Evolutionary conservation across 352 stramenopile genomes (phyloP).

Genomic region (Pseudoperonospora humuli): DNA sequence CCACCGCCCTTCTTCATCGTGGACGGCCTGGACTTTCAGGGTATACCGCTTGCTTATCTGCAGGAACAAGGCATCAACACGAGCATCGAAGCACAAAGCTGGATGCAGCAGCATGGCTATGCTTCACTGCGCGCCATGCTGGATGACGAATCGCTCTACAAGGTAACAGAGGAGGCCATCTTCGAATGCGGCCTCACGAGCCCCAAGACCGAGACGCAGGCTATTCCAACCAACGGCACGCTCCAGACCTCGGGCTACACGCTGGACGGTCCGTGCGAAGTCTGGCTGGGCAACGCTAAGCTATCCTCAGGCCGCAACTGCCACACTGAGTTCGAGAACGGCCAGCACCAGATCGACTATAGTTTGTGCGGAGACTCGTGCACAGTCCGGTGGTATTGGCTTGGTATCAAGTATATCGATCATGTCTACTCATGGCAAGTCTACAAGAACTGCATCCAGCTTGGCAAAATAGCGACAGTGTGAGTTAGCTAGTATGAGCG

Average conservation of each 20-base stretch:
- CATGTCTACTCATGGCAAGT: conserved; percentile 53
- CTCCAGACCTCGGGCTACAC: conserved; percentile 48
- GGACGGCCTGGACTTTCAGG: conserved; percentile 36
- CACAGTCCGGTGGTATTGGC: conserved; percentile 47
- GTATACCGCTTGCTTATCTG: conserved; percentile 40
- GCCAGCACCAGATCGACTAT: conserved; percentile 41
- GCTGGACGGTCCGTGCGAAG: conserved; percentile 48
- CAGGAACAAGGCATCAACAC: conserved; percentile 45
- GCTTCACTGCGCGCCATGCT: conserved; percentile 38
- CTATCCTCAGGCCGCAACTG: conserved; percentile 37
- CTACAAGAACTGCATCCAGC: conserved; percentile 49
- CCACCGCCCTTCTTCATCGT: conserved; percentile 49
- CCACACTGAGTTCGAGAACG: conserved; percentile 29
- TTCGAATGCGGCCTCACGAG: conserved; percentile 52
- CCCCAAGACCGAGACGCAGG: conserved; percentile 31
- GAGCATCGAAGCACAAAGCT: conserved; percentile 35
- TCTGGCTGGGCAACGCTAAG: conserved; percentile 46
- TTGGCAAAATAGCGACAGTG: conserved; percentile 9
- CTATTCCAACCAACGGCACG: conserved; percentile 35
- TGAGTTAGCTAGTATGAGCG: conserved; percentile 6
- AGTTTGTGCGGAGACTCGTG: conserved; percentile 34
- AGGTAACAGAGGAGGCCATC: conserved; percentile 37
- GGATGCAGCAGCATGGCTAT: conserved; percentile 34
- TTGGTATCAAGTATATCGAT: conserved; percentile 42
- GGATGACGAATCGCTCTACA: conserved; percentile 46